Evolutionary conservation across 257 asterid genomes (phyloP).

Genomic region (Prunella vulgaris): DNA sequence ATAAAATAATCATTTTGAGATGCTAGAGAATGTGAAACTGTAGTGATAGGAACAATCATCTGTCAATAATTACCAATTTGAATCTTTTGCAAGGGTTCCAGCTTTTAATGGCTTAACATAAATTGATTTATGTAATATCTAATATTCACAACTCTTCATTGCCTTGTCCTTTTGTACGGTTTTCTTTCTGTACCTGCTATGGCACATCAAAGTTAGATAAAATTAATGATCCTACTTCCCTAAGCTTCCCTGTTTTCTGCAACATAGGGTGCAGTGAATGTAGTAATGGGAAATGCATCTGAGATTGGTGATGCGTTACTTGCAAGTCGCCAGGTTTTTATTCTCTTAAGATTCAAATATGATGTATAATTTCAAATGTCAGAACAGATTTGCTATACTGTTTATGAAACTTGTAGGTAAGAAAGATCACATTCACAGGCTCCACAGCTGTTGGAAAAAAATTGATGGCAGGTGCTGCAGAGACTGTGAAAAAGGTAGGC

Average conservation of each 20-base stretch:
- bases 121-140: constrained; percentile 12
- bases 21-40: constrained; percentile 5
- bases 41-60: background rate
- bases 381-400: constrained; percentile 8
- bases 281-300: constrained; percentile 88
- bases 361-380: background rate
- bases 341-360: constrained; percentile 7
- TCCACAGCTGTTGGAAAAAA: constrained; percentile 96
- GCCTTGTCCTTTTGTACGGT: background rate
- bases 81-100: background rate
- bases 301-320: constrained; percentile 86
- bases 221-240: constrained; percentile 9
- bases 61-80: constrained; percentile 2
- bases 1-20: constrained; percentile 8
- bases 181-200: background rate
- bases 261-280: constrained; percentile 81
- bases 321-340: constrained; percentile 62
- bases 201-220: background rate
- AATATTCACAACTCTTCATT: constrained; percentile 7
- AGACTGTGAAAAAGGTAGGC: constrained; percentile 82
- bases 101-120: constrained; percentile 4
- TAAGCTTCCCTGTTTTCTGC: constrained; percentile 26
- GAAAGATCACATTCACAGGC: constrained; percentile 94
- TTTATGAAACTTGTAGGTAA: constrained; percentile 49
- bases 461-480: constrained; percentile 93